phyloP scores from a whole-genome alignment of 106 monocot species.

The Dioscorea zingiberensis region DNA sequence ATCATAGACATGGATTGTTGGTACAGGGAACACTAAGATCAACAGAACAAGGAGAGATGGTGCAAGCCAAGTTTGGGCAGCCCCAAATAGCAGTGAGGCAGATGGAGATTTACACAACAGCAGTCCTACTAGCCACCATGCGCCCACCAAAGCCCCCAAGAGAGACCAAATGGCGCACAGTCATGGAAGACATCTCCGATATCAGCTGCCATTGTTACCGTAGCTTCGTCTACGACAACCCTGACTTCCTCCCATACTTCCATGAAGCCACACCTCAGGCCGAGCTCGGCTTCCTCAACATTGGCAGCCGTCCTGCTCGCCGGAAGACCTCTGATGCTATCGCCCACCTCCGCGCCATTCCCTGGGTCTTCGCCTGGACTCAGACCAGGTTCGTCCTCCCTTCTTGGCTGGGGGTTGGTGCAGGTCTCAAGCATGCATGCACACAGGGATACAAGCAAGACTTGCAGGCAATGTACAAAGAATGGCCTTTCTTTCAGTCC shows the following conservation, averaged over 20 bases:
- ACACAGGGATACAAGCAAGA: constrained; percentile 57
- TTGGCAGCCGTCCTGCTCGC: constrained; percentile 70
- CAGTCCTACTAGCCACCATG: constrained; percentile 72
- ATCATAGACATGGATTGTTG: too few species aligned
- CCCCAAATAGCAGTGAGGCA: constrained; percentile 74
- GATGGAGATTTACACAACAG: constrained; percentile 92
- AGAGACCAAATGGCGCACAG: constrained; percentile 62
- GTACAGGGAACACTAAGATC: constrained; percentile 86
- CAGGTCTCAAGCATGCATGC: constrained; percentile 55
- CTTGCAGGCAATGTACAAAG: constrained; percentile 68
- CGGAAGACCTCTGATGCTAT: constrained; percentile 64
- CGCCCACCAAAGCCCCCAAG: constrained; percentile 69
- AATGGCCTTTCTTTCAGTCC: constrained; percentile 91
- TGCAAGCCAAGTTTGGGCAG: constrained; percentile 82
- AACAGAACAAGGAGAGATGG: constrained; percentile 97
- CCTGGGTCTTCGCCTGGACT: constrained; percentile 97
- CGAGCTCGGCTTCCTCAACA: constrained; percentile 83
- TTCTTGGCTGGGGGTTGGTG: constrained; percentile 79
- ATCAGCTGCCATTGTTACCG: constrained; percentile 65
- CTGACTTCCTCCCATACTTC: constrained; percentile 79
- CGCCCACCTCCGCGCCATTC: constrained; percentile 77
- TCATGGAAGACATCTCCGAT: constrained; percentile 87
- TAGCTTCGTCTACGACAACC: constrained; percentile 67
- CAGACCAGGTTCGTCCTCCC: constrained; percentile 84
- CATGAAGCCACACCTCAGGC: constrained; percentile 89